phyloP scores from a whole-genome alignment of 2,329 filamentous ascomycete genomes.

The Ustilaginoidea virens region DNA sequence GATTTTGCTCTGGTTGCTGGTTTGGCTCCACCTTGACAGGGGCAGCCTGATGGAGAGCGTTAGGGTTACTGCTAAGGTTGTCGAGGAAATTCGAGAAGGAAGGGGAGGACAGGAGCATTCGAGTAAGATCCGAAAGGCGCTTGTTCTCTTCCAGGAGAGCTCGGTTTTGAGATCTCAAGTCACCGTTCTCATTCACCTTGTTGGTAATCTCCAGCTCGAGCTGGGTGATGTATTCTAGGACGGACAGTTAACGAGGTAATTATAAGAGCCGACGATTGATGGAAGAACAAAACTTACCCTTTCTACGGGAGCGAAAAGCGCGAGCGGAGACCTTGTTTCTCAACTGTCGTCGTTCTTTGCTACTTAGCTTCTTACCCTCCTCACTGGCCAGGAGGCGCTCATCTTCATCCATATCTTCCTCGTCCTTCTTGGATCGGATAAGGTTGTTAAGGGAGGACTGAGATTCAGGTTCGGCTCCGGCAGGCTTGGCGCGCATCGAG shows the following conservation, averaged over 20 bases:
- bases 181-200: constrained; percentile 71
- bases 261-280: not conserved
- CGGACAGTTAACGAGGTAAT: not conserved
- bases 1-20: constrained; percentile 26
- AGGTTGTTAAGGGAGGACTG: constrained; percentile 47
- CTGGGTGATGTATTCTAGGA: constrained; percentile 83
- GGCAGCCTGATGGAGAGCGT: constrained; percentile 22
- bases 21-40: constrained; percentile 21
- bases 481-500: constrained; percentile 70
- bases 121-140: constrained; percentile 61
- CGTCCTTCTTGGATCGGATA: constrained; percentile 71
- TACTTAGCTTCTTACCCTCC: constrained; percentile 97
- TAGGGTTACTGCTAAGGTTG: constrained; percentile 46
- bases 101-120: constrained; percentile 64
- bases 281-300: constrained; percentile 53
- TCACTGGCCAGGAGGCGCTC: constrained; percentile 89
- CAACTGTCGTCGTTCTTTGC: constrained; percentile 92
- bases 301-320: constrained; percentile 93
- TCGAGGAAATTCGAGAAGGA: constrained; percentile 74
- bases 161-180: constrained; percentile 67
- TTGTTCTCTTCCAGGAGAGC: constrained; percentile 75
- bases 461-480: constrained; percentile 28
- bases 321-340: constrained; percentile 97
- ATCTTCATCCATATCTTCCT: constrained; percentile 98
- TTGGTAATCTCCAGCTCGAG: constrained; percentile 77